Percentiles rank a stretch among this genome's conserved stretches.
phyloP scores from a whole-genome alignment of 768 basidiomycete species.

The Agaricus subrufescens region DNA sequence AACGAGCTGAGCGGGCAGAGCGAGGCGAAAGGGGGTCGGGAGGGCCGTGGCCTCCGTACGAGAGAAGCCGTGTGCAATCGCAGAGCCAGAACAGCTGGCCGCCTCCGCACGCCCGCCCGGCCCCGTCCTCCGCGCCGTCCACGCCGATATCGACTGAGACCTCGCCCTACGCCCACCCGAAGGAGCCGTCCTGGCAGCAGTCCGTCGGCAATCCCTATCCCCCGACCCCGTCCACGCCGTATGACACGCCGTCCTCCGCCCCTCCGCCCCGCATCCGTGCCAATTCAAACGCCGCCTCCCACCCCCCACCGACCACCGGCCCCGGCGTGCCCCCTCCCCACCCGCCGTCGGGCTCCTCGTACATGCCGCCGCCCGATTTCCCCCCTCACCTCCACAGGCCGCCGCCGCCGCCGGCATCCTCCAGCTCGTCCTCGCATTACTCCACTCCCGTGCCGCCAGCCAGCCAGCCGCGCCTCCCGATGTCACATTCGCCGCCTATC shows the following conservation, averaged over 20 bases:
- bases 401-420: not conserved
- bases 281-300: constrained; percentile 1
- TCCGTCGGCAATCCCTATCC: constrained; percentile 7
- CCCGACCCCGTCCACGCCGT: not conserved
- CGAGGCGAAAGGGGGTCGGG: constrained; percentile 1
- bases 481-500: constrained; percentile 7
- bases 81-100: constrained; percentile 10
- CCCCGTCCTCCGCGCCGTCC: constrained; percentile 1
- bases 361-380: constrained; percentile 6
- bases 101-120: not conserved
- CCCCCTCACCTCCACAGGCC: constrained; percentile 4
- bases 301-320: constrained; percentile 4
- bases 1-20: not conserved
- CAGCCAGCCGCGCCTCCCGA: constrained; percentile 4
- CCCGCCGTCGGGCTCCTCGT: not conserved
- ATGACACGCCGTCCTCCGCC: not conserved
- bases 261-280: constrained; percentile 2
- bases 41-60: constrained; percentile 4
- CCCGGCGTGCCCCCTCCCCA: constrained; percentile 5
- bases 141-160: constrained; percentile 8
- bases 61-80: constrained; percentile 7
- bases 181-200: constrained; percentile 3
- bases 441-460: constrained; percentile 4
- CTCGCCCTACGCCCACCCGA: constrained; percentile 6
- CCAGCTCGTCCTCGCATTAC: not conserved